Evolutionary conservation across 176 grass and related monocot species (phyloP), one percentile per base, ranked within the genome.

Genomic region (Carex kokanica): DNA sequence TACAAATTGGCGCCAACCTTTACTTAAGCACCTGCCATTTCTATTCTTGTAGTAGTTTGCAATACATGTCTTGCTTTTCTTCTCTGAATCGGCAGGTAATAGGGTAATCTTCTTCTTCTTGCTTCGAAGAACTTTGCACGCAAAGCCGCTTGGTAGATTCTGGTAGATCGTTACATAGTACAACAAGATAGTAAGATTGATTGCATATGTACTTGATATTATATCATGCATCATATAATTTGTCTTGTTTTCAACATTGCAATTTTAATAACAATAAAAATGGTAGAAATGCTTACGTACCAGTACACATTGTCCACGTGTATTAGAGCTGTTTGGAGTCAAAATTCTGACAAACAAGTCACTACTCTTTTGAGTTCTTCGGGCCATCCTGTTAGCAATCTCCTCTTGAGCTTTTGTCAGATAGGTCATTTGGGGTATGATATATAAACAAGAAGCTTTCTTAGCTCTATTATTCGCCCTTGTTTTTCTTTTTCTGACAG

Each of bases 111-210:
- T 49, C 0, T 45, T 60, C 0, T 61, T 2, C 25, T 25, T 65
- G 10, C 20, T 54, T 62, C 41, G 43, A 2, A 92, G 62, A 24
- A 83, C 61, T 41, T 90, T 14, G 29, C 58, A 51, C 7, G 72
- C 64, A 87, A 92, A 90, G 52, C 11, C 5, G 6, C 0, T 13
- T 27, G 79, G 83, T 17, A 92, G 18, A 38, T 32, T 31, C 91
- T 92, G 32, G 31, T 8, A 49, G 1, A 49, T 11, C 2, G 43
- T 47, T 9, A 38, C 29, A 32, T 68, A 15, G 13, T 40, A 38
- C 14, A 68, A 68, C 6, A 40, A 68, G 5, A 68, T 18, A 29
- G 16, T 38, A 68, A 68, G 6, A 16, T 38, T 38, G 60, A 8
- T 68, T 49, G 45, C 10, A 49, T 49, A 49, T 49, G 45, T 49